phyloP scores from a whole-genome alignment of 1,284 basidiomycete species.

The Cystobasidium pallidum region DNA sequence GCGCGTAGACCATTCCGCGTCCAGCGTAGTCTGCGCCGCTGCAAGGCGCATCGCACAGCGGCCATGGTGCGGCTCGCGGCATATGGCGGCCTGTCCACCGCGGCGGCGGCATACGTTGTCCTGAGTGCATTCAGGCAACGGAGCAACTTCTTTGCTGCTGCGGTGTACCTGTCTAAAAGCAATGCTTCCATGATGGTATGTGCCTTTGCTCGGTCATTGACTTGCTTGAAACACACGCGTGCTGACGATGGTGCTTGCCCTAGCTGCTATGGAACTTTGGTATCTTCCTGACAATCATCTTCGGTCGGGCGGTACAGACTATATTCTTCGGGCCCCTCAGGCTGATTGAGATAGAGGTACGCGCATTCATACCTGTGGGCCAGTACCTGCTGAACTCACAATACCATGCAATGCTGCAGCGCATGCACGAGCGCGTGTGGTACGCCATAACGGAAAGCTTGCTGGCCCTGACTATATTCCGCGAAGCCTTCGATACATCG shows the following conservation, averaged over 20 bases:
- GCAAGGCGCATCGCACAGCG: not conserved
- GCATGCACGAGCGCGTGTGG: constrained; percentile 93
- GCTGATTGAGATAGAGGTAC: constrained; percentile 86
- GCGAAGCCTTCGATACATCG: constrained; percentile 68
- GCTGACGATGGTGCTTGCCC: constrained; percentile 55
- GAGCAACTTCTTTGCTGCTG: constrained; percentile 91
- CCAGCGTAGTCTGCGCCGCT: not conserved
- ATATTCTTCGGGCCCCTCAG: constrained; percentile 91
- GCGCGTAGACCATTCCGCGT: not conserved
- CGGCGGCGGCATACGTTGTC: constrained; percentile 72
- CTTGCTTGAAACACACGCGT: not conserved
- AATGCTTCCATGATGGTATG: constrained; percentile 83
- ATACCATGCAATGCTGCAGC: constrained; percentile 60
- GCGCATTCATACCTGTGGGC: not conserved
- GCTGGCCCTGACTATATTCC: constrained; percentile 93
- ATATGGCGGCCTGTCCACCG: constrained; percentile 70
- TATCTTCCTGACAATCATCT: constrained; percentile 73
- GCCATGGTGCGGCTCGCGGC: constrained; percentile 43
- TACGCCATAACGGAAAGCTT: constrained; percentile 96
- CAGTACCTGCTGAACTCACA: constrained; percentile 18
- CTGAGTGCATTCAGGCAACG: constrained; percentile 78
- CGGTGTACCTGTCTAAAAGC: constrained; percentile 88
- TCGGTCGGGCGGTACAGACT: constrained; percentile 76
- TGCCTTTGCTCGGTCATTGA: constrained; percentile 32
- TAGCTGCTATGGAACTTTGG: constrained; percentile 93